phyloP scores from a whole-genome alignment of 495 filamentous ascomycete species.

The Apodospora peruviana region DNA sequence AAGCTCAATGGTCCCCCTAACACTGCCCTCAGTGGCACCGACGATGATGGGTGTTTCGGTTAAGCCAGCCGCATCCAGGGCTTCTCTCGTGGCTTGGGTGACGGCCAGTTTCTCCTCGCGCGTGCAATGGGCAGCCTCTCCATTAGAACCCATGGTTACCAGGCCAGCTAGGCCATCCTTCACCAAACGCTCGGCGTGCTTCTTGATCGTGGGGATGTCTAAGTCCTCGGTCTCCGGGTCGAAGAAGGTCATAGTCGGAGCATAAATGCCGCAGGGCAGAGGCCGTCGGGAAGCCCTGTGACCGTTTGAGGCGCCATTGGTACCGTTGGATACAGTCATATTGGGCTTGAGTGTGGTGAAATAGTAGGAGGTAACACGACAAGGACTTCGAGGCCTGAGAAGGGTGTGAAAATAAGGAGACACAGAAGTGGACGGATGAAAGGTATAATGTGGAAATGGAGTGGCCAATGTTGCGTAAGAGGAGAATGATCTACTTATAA shows the following conservation, averaged over 20 bases:
- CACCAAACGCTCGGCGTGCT: slow-evolving; percentile 75
- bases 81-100: slow-evolving; percentile 72
- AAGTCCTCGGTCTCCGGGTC: slow-evolving; percentile 74
- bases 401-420: not conserved
- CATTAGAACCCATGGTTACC: slow-evolving; percentile 86
- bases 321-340: slow-evolving; percentile 36
- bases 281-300: slow-evolving; percentile 47
- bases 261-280: slow-evolving; percentile 80
- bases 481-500: slow-evolving; percentile 25
- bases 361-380: not conserved
- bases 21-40: slow-evolving; percentile 72
- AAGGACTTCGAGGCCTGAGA: not conserved
- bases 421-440: not conserved
- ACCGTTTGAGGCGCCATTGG: slow-evolving; percentile 30
- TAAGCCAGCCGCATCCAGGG: slow-evolving; percentile 77
- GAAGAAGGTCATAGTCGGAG: slow-evolving; percentile 90
- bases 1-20: slow-evolving; percentile 69
- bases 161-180: slow-evolving; percentile 75
- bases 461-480: slow-evolving; percentile 10
- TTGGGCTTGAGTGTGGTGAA: slow-evolving; percentile 11
- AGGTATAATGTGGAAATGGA: slow-evolving; percentile 7
- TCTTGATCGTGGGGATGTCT: slow-evolving; percentile 71
- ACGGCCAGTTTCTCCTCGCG: slow-evolving; percentile 69
- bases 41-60: slow-evolving; percentile 71
- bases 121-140: slow-evolving; percentile 79